Conservation (phyloP, 2,329 filamentous ascomycete species). For the Botrytis medusae region DNA sequence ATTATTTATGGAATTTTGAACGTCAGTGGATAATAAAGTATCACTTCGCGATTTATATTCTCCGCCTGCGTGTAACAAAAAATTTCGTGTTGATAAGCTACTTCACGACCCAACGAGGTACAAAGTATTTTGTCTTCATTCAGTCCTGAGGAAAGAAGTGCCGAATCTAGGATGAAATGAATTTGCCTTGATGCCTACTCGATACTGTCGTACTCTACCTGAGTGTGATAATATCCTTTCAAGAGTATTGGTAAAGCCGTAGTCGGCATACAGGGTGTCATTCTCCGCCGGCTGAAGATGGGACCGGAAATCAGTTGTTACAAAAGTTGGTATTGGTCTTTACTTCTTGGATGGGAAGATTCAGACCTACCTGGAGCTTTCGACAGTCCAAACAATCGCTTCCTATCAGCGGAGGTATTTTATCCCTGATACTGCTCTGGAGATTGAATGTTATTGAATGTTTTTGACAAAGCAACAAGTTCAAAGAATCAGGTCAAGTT, state of each 20-base stretch:
- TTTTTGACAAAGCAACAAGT: neutral
- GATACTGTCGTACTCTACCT: neutral
- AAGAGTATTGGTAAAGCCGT: neutral
- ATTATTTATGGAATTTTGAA: neutral
- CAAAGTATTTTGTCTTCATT: neutral
- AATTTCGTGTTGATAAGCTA: neutral
- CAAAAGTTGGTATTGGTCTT: neutral
- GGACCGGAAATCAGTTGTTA: neutral
- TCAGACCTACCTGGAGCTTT: neutral
- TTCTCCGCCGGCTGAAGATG: neutral
- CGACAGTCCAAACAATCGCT: neutral
- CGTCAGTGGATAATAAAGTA: neutral
- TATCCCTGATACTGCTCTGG: neutral
- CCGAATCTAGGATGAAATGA: neutral
- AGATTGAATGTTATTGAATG: neutral
- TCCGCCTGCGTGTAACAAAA: neutral
- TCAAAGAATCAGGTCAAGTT: neutral
- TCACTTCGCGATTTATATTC: slow-evolving; percentile 9
- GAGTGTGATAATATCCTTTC: neutral
- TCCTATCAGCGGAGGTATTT: neutral
- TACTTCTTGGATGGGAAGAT: neutral
- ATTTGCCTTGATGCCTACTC: neutral
- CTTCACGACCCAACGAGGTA: neutral
- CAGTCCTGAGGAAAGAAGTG: neutral
- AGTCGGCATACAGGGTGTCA: neutral